phyloP scores from a whole-genome alignment of 1,139 yeast genomes.

The Magnusiomyces paraingens region DNA sequence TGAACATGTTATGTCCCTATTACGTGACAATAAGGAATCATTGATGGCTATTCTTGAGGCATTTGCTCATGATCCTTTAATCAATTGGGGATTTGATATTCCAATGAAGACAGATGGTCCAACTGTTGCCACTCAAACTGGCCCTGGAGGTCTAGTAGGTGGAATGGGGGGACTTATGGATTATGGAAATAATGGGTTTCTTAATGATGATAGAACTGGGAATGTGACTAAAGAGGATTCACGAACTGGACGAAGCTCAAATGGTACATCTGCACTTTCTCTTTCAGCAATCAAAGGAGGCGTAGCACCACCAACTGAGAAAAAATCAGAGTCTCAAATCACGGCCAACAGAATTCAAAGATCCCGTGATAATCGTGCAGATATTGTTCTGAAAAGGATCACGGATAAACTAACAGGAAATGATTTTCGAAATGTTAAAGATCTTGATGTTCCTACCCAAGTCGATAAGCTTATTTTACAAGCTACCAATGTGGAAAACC shows the following conservation, averaged over 20 bases:
- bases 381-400: slow-evolving; percentile 80
- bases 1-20: slow-evolving; percentile 93
- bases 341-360: slow-evolving; percentile 59
- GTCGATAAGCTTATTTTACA: slow-evolving; percentile 92
- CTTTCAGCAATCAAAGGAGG: not conserved
- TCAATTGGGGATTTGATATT: slow-evolving; percentile 96
- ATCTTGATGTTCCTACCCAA: slow-evolving; percentile 78
- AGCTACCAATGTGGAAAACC: slow-evolving; percentile 92
- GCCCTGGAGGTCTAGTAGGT: not conserved
- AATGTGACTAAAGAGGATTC: slow-evolving; percentile 12
- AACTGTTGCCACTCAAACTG: slow-evolving; percentile 62
- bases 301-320: not conserved
- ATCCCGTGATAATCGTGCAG: slow-evolving; percentile 86
- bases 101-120: slow-evolving; percentile 76
- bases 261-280: not conserved
- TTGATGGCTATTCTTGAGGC: slow-evolving; percentile 98
- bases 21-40: slow-evolving; percentile 90
- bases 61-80: slow-evolving; percentile 96
- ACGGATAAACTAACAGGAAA: slow-evolving; percentile 91
- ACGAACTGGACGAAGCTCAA: slow-evolving; percentile 1
- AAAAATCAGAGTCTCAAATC: slow-evolving; percentile 53
- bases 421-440: slow-evolving; percentile 69
- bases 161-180: slow-evolving; percentile 1
- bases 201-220: slow-evolving; percentile 3
- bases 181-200: slow-evolving; percentile 5